Conservation (phyloP, 441 rosid species). For the Biscutella laevigata region DNA sequence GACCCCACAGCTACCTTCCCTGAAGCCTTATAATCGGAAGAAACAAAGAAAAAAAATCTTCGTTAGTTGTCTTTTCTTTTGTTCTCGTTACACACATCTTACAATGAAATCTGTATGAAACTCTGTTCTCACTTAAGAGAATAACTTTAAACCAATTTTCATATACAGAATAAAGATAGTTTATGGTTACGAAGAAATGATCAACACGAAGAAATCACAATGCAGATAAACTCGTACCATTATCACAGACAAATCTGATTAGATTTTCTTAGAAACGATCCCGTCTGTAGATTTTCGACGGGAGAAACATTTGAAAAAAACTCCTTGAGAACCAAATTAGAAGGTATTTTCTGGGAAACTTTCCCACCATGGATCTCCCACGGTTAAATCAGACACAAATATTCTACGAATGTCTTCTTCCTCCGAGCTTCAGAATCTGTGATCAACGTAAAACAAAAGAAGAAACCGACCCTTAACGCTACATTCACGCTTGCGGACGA, state of each 20-base stretch:
- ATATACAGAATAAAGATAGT: background rate
- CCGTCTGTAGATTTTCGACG: conserved; percentile 16
- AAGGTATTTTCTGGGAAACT: conserved; percentile 5
- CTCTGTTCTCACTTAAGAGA: background rate
- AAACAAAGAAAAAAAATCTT: background rate
- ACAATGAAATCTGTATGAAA: background rate
- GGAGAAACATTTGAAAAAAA: conserved; percentile 12
- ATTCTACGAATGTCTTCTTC: background rate
- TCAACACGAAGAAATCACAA: background rate
- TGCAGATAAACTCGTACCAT: conserved; percentile 22
- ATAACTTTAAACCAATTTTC: background rate
- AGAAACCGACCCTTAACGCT: background rate
- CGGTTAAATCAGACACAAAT: background rate
- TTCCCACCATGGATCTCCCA: conserved; percentile 22
- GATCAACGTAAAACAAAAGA: conserved; percentile 9
- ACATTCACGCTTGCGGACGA: conserved; percentile 12
- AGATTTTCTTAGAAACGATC: conserved; percentile 5
- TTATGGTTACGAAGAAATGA: background rate
- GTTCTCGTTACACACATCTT: background rate
- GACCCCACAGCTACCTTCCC: conserved; percentile 51
- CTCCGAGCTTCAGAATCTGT: background rate
- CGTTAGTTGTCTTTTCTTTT: background rate
- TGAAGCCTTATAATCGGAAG: conserved; percentile 40
- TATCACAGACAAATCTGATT: conserved; percentile 3
- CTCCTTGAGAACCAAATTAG: conserved; percentile 6